Percentiles rank a stretch among this genome's conserved stretches.
phyloP scores from a whole-genome alignment of 345 rosid species.

The Euclidium syriacum region DNA sequence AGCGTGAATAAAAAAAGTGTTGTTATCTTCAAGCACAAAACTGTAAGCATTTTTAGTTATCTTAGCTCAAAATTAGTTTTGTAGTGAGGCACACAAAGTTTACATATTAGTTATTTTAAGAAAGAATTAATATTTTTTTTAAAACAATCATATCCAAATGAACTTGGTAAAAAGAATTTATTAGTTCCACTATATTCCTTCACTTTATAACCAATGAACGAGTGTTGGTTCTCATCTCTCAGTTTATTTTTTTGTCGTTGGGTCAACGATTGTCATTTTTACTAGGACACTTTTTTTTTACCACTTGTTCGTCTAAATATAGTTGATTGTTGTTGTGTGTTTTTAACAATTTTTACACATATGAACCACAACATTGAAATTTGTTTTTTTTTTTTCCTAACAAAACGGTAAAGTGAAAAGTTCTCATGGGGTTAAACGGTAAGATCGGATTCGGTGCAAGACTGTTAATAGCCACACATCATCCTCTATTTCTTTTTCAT shows the following conservation, averaged over 20 bases:
- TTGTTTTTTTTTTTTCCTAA: neutral
- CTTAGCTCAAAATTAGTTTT: too few relatives aligned
- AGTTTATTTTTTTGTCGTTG: neutral
- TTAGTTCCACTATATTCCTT: too few relatives aligned
- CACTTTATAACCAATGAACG: neutral
- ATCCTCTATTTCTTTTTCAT: slow-evolving; percentile 19
- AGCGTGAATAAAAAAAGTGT: too few relatives aligned
- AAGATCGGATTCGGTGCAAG: slow-evolving; percentile 18
- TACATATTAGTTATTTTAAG: too few relatives aligned
- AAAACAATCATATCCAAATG: too few relatives aligned
- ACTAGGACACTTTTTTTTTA: neutral
- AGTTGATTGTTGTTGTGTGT: neutral
- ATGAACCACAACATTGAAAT: neutral
- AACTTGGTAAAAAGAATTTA: too few relatives aligned
- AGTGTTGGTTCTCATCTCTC: neutral
- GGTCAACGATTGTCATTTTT: neutral
- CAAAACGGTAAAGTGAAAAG: neutral
- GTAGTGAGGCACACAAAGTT: too few relatives aligned
- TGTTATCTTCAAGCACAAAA: too few relatives aligned
- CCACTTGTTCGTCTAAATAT: neutral
- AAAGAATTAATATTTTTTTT: too few relatives aligned
- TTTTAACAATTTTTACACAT: neutral
- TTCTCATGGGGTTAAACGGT: slow-evolving; percentile 24
- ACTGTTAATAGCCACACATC: slow-evolving; percentile 31
- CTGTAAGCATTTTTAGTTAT: too few relatives aligned